phyloP scores from a whole-genome alignment of 2,329 filamentous ascomycete species.

The Rachicladosporium sp. region DNA sequence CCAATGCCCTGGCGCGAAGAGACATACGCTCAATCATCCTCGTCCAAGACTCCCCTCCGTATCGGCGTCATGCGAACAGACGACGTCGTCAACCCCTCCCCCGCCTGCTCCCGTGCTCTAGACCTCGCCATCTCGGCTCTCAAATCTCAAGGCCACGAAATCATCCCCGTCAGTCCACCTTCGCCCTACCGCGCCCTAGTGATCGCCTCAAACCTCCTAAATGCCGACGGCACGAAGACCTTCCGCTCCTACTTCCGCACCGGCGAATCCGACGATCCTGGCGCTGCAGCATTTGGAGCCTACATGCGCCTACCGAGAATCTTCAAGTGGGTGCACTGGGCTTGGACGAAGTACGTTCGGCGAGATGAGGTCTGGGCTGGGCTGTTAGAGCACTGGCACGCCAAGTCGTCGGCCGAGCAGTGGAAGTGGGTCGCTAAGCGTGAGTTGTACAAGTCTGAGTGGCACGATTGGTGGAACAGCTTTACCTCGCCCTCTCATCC shows the following conservation, averaged over 20 bases:
- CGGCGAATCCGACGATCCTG: slow-evolving; percentile 69
- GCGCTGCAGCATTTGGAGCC: slow-evolving; percentile 60
- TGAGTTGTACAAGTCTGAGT: slow-evolving; percentile 63
- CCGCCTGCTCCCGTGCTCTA: slow-evolving; percentile 68
- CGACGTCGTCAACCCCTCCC: slow-evolving; percentile 71
- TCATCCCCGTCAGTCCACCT: slow-evolving; percentile 44
- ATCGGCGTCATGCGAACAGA: slow-evolving; percentile 64
- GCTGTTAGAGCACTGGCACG: slow-evolving; percentile 59
- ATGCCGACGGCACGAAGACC: slow-evolving; percentile 70
- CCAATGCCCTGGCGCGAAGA: slow-evolving; percentile 67
- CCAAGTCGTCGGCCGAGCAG: slow-evolving; percentile 63
- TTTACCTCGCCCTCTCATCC: slow-evolving; percentile 26
- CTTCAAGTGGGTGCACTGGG: slow-evolving; percentile 74
- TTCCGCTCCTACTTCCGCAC: slow-evolving; percentile 64
- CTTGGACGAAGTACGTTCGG: slow-evolving; percentile 76
- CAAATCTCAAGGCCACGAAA: slow-evolving; percentile 59
- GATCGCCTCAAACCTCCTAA: slow-evolving; percentile 68
- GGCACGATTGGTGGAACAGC: slow-evolving; percentile 76
- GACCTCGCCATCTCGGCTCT: slow-evolving; percentile 59
- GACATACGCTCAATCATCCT: slow-evolving; percentile 47
- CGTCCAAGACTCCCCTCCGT: slow-evolving; percentile 50
- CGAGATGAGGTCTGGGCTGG: slow-evolving; percentile 67
- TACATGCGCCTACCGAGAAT: slow-evolving; percentile 62
- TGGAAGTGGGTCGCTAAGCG: slow-evolving; percentile 70
- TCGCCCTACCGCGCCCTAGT: slow-evolving; percentile 60